phyloP scores from a whole-genome alignment of 2,329 filamentous ascomycete species.

The Pseudocercospora fuligena region DNA sequence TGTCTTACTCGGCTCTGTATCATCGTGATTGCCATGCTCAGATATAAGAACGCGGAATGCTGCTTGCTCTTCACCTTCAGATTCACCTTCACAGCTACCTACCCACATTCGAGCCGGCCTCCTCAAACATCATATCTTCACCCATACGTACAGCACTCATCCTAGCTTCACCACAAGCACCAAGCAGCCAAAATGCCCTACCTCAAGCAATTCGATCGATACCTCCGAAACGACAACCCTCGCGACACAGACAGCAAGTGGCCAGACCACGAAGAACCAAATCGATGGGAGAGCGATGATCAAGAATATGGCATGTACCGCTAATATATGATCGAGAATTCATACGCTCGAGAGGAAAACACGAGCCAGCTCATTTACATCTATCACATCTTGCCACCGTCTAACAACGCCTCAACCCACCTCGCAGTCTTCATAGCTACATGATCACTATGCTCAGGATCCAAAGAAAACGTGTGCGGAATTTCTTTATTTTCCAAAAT shows the following conservation, averaged over 20 bases:
- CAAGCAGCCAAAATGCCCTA: background rate
- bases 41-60: too few relatives aligned
- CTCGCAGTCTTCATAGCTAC: slow-evolving; percentile 18
- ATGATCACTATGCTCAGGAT: slow-evolving; percentile 43
- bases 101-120: background rate
- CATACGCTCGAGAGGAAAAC: too few relatives aligned
- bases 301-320: background rate
- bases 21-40: too few relatives aligned
- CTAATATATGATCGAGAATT: background rate
- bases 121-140: too few relatives aligned
- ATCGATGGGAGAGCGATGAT: background rate
- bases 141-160: too few relatives aligned
- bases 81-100: background rate
- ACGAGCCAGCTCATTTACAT: background rate
- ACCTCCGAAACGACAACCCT: background rate
- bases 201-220: background rate
- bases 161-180: background rate
- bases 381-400: background rate
- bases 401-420: slow-evolving; percentile 10
- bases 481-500: slow-evolving; percentile 57
- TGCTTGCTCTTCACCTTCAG: background rate
- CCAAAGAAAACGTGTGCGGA: slow-evolving; percentile 65
- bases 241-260: background rate
- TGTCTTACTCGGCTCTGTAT: too few relatives aligned
- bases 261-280: background rate